These are phyloP conservation scores for Meredithiella fracta DNA, from an alignment of 2,329 filamentous ascomycete species.

Conservation along the genomic window DNA sequence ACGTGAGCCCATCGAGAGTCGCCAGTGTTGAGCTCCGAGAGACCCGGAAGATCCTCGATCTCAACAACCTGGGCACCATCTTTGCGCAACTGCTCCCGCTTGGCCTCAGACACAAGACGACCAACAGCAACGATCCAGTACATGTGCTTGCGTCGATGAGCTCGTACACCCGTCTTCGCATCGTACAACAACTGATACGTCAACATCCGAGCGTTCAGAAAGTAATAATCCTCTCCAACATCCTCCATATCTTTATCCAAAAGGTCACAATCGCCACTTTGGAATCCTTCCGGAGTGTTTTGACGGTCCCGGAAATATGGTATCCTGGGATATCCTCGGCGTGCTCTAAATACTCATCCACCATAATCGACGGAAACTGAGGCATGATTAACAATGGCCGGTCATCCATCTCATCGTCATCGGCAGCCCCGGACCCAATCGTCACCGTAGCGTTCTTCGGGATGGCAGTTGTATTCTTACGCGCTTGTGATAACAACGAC, in stretches of 20 bases:
- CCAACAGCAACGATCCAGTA: slow-evolving; percentile 25
- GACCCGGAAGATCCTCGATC: slow-evolving; percentile 18
- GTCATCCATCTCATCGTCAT: not conserved
- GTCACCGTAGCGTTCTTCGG: not conserved
- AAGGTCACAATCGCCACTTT: slow-evolving; percentile 24
- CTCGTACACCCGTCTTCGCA: slow-evolving; percentile 20
- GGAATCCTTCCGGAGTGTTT: slow-evolving; percentile 8
- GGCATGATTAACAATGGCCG: slow-evolving; percentile 6
- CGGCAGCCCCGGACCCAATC: not conserved
- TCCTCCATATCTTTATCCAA: slow-evolving; percentile 20
- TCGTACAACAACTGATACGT: slow-evolving; percentile 27
- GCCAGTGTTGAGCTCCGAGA: slow-evolving; percentile 23
- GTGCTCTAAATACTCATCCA: not conserved
- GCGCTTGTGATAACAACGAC: not conserved
- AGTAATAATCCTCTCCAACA: slow-evolving; percentile 24
- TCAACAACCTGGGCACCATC: slow-evolving; percentile 26
- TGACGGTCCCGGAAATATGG: not conserved
- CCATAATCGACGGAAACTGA: slow-evolving; percentile 11
- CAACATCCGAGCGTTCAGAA: slow-evolving; percentile 23
- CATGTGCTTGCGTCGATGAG: slow-evolving; percentile 16
- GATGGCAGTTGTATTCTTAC: not conserved
- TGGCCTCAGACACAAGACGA: slow-evolving; percentile 19
- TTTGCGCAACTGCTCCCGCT: slow-evolving; percentile 20
- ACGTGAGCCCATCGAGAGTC: slow-evolving; percentile 26
- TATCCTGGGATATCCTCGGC: not conserved